Conservation (phyloP, 192 early-diverging fungal species). For the Podila epigama region DNA sequence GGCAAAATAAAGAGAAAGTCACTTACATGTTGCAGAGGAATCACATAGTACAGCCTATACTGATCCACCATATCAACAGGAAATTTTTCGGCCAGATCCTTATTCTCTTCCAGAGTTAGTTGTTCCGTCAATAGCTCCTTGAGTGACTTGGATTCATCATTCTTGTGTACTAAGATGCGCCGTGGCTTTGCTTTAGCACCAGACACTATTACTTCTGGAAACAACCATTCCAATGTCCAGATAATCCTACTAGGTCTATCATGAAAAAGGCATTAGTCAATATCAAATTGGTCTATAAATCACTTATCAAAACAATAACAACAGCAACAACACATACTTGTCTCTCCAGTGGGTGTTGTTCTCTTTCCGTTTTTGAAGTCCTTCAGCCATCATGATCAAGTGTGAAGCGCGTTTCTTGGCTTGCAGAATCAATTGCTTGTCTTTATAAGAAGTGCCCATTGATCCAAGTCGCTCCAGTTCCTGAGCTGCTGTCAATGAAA, state of each 20-base stretch:
- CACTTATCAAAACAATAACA: not conserved
- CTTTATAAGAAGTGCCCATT: slow-evolving; percentile 23
- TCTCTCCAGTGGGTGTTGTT: slow-evolving; percentile 60
- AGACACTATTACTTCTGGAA: slow-evolving; percentile 18
- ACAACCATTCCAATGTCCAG: slow-evolving; percentile 58
- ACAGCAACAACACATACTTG: slow-evolving; percentile 41
- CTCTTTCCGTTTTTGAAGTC: slow-evolving; percentile 62
- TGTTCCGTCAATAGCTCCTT: slow-evolving; percentile 8
- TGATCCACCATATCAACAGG: slow-evolving; percentile 16
- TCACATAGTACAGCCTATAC: slow-evolving; percentile 50
- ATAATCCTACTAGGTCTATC: slow-evolving; percentile 49
- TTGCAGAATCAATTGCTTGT: slow-evolving; percentile 47
- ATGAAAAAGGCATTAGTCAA: not conserved
- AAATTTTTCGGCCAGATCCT: slow-evolving; percentile 12
- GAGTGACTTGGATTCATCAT: slow-evolving; percentile 17
- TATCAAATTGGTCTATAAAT: not conserved
- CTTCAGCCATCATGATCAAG: slow-evolving; percentile 57
- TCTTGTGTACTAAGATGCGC: slow-evolving; percentile 29
- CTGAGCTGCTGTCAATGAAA: slow-evolving; percentile 26
- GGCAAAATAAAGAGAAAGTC: not conserved
- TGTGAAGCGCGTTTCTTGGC: slow-evolving; percentile 48
- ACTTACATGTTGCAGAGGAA: slow-evolving; percentile 49
- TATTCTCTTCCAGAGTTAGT: slow-evolving; percentile 11
- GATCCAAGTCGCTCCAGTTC: slow-evolving; percentile 30
- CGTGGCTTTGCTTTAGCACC: not conserved